Base-by-base conservation (phyloP, 306 rosid genomes). In the Oxytropis ochrocephala region DNA sequence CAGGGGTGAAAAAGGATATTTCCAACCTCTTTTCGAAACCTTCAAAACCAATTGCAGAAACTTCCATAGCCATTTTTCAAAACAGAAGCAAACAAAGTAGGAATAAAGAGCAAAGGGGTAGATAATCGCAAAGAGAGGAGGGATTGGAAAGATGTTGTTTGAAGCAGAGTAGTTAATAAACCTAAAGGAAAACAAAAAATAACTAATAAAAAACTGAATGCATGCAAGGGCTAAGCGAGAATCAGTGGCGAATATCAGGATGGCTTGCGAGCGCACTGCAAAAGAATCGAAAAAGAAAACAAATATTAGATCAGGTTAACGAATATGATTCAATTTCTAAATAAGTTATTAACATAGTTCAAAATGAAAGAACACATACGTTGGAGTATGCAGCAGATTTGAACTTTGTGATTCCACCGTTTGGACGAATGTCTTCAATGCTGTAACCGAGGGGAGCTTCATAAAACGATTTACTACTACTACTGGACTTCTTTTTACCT, bases 201-300 rank as follows among this genome's bases (percentile, higher is more conserved):
- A 21, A 39, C 75, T 35, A 32, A 72, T 2, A 64, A 69, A 67
- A 59, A 56, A 59, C 67, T 47, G 74, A 17, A 41, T 17, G 59
- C 80, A 6, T 46, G 65, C 32, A 63, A 2, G 64, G 53, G 70
- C 29, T 24, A 24, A 78, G 12, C 59, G 52, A 55, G 19, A 1
- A 35, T 36, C 69, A 0, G 21, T 7, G 7, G 0, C 32, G 69
- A 1, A 70, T 84, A 78, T 89, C 96, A 86, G 84, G 96, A 89
- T 82, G 96, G 96, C 35, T 89, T 86, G 88, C 96, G 92, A 66
- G 86, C 90, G 80, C 92, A 89, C 96, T 89, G 96, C 88, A 88
- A 0, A 73, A 33, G 9, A 79, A 16, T 6, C 18, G 42, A 2
- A 10, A 61, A 53, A 58, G 13, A 5, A 47, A 19, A 11, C 0